phyloP scores from a whole-genome alignment of 2,329 filamentous ascomycete species.

The Macroventuria anomochaeta region DNA sequence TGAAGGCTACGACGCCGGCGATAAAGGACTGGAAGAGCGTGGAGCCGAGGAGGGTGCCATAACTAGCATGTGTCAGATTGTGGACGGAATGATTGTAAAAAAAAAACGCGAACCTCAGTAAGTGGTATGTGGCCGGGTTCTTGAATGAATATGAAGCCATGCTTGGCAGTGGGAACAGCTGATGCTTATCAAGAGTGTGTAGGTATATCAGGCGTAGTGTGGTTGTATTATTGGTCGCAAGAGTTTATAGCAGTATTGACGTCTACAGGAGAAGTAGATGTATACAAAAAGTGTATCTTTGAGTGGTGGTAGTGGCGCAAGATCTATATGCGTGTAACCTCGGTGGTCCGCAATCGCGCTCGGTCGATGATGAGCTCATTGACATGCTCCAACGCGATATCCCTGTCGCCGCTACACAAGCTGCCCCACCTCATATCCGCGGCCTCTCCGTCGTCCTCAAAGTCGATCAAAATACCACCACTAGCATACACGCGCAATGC shows the following conservation, averaged over 20 bases:
- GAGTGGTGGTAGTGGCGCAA: background rate
- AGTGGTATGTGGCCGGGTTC: conserved; percentile 75
- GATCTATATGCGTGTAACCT: background rate
- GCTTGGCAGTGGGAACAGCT: conserved; percentile 3
- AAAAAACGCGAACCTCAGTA: conserved; percentile 65
- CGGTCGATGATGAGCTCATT: conserved; percentile 32
- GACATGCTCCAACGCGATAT: background rate
- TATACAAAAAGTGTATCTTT: too few relatives aligned
- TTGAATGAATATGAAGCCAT: conserved; percentile 60
- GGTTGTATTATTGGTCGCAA: too few relatives aligned
- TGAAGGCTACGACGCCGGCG: conserved; percentile 75
- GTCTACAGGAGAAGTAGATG: too few relatives aligned
- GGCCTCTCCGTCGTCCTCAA: background rate
- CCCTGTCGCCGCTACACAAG: background rate
- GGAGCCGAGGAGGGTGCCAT: conserved; percentile 85
- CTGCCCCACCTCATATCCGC: conserved; percentile 6
- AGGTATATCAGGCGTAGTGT: too few relatives aligned
- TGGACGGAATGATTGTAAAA: background rate
- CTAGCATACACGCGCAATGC: conserved; percentile 19
- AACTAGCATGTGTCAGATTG: conserved; percentile 59
- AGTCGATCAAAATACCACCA: background rate
- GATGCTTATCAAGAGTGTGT: too few relatives aligned
- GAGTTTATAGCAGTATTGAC: too few relatives aligned
- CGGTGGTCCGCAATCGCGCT: conserved; percentile 7
- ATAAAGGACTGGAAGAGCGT: conserved; percentile 89